Base-by-base conservation (phyloP, 352 stramenopile genomes). In the Pythium rishiriense region DNA sequence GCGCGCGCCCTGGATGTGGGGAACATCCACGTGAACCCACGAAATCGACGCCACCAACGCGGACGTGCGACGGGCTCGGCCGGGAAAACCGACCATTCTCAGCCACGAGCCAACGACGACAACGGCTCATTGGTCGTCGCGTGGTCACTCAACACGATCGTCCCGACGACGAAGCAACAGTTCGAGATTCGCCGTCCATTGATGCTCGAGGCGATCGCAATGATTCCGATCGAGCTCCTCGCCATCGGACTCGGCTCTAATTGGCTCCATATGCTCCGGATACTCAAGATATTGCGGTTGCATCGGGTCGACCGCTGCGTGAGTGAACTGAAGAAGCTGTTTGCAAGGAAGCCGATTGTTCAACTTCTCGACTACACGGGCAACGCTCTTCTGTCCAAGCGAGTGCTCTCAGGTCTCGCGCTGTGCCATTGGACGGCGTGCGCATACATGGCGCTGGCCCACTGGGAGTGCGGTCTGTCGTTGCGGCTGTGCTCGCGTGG, bases 81-180 rank as follows among this genome's bases (percentile, higher is more conserved):
- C 0, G 37, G 37, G 9, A 41, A 41, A 10, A 26, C 50, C 64
- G 47, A 58, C 26, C 19, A 50, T n/a, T 42, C 64, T 8, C 24
- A 58, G 37, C 6, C 53, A 47, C 19, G n/a, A 11, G 26, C 41
- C 5, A 41, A 46, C 24, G 31, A 17, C 45, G 42, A 59, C 55
- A 19, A 22, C 7, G 42, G 65, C 75, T 66, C 65, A 60, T 19
- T 78, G 62, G 50, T 83, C 70, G 17, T 63, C 2, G 66, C 73
- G 4, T 91, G 81, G 79, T 89, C 79, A 12, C 66, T 90, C n/a
- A 88, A 88, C 62, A 85, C 79, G 19, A 75, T 90, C 52, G 47
- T 88, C 6, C 79, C 81, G 22, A 53, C 37, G 0, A 66, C 39
- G 3, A 70, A 76, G 31, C 49, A 64, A 6, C 60, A 62, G 17